Evolutionary conservation across 805 yeast genomes (phyloP), one percentile per base, ranked within the genome.

Genomic region (Yarrowia sp.): DNA sequence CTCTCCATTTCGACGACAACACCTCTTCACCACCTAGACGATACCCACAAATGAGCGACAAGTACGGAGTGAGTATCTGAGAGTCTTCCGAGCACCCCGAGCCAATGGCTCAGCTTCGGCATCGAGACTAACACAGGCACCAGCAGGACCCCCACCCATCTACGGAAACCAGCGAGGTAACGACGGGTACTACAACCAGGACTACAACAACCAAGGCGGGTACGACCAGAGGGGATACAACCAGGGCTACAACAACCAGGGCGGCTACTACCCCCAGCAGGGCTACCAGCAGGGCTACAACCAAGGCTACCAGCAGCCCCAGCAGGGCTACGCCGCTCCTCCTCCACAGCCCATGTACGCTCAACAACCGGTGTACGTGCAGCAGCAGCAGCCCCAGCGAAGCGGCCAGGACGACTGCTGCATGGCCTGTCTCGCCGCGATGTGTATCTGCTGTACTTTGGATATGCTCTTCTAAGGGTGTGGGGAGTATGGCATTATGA

Each of bases 371-470:
- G 59, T 61, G 42, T 65, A 64, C 18, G 70, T 67, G 1, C 65
- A 49, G 65, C 66, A 55, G 65, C 64, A 61, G 66, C 56, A 38
- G 29, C 49, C 60, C 4, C 47, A 41, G 36, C n/a, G 31, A 56
- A 53, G 27, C 42, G 61, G 61, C 10, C 44, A 63, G 29, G 60
- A 64, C 22, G 62, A 61, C 55, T 62, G 67, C 63, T 36, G 58
- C 16, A 29, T 64, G 46, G 66, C 65, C 16, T 68, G 67, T 42
- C 49, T 65, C 46, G 70, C 69, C 2, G 66, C 70, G n/a, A 46
- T 67, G 60, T 67, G 70, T 67, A 24, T 67, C 46, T 67, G 70
- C 35, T 67, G 70, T 31, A 66, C 70, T 16, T 27, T 67, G 49
- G 66, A 65, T 12, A 67, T 65, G 61, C 42, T 63, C 61, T 63